Evolutionary conservation across 352 stramenopile species (phyloP).

Genomic region (Elongisporangium prolatum): DNA sequence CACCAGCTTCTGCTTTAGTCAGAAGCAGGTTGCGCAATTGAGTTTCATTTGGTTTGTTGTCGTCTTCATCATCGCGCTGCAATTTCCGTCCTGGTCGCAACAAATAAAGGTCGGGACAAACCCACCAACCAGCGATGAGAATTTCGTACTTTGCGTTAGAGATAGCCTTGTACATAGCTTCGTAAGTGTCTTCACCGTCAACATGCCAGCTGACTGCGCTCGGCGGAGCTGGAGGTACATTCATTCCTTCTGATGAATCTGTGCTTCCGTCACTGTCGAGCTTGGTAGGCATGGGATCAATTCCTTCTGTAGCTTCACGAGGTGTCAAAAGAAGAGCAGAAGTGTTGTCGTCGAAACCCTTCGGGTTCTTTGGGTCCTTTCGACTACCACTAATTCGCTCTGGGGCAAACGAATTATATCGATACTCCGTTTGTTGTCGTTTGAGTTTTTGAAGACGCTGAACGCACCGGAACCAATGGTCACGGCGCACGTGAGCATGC

Average conservation of each 20-base stretch:
- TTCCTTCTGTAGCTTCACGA: neutral
- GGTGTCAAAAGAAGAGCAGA: neutral
- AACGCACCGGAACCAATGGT: slow-evolving; percentile 81
- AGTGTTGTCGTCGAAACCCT: neutral
- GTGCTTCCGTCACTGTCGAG: slow-evolving; percentile 52
- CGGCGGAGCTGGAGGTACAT: slow-evolving; percentile 26
- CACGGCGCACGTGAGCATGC: slow-evolving; percentile 78
- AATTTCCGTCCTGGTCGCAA: slow-evolving; percentile 61
- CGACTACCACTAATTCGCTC: slow-evolving; percentile 31
- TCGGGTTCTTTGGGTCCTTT: neutral
- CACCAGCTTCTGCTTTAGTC: slow-evolving; percentile 68
- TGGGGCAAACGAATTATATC: slow-evolving; percentile 79
- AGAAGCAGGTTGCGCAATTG: slow-evolving; percentile 76
- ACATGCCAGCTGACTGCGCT: slow-evolving; percentile 82
- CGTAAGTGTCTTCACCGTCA: slow-evolving; percentile 83
- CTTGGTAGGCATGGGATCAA: slow-evolving; percentile 8
- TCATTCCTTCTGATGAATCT: slow-evolving; percentile 25
- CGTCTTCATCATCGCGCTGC: slow-evolving; percentile 27
- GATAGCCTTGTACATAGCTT: slow-evolving; percentile 85
- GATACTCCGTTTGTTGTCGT: slow-evolving; percentile 59
- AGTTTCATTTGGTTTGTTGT: slow-evolving; percentile 56
- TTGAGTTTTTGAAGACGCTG: slow-evolving; percentile 72
- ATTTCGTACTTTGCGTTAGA: slow-evolving; percentile 84
- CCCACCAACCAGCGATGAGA: slow-evolving; percentile 89
- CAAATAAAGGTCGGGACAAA: slow-evolving; percentile 83